These are phyloP conservation scores for Xylogone sp. DNA, from an alignment of 2,329 filamentous ascomycete genomes.

Conservation along the genomic window DNA sequence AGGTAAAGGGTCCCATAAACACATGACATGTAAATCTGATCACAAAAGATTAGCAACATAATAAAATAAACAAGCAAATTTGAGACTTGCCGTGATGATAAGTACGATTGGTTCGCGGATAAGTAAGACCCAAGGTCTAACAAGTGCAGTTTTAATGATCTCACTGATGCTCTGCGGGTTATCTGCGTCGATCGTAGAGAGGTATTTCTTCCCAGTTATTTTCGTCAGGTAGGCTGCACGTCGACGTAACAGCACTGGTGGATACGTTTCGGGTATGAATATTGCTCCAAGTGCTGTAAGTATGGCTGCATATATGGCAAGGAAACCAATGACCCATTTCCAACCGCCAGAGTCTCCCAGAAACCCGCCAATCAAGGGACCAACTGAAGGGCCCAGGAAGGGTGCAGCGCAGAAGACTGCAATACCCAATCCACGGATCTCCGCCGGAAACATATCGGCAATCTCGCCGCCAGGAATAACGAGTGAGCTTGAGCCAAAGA, in stretches of 20 bases:
- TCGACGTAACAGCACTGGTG: slow-evolving; percentile 48
- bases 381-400: slow-evolving; percentile 47
- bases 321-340: slow-evolving; percentile 50
- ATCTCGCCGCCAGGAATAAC: slow-evolving; percentile 29
- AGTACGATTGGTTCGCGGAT: slow-evolving; percentile 58
- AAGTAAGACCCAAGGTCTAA: slow-evolving; percentile 55
- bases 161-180: slow-evolving; percentile 40
- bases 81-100: slow-evolving; percentile 39
- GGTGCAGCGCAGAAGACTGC: slow-evolving; percentile 52
- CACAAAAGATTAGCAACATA: neutral
- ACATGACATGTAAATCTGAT: slow-evolving; percentile 54
- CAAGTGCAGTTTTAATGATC: slow-evolving; percentile 48
- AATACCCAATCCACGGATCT: slow-evolving; percentile 54
- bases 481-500: neutral
- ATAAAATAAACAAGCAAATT: neutral
- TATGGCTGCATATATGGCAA: neutral
- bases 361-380: slow-evolving; percentile 58
- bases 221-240: slow-evolving; percentile 46
- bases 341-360: slow-evolving; percentile 51
- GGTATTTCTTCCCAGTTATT: slow-evolving; percentile 34
- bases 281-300: neutral
- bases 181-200: slow-evolving; percentile 35
- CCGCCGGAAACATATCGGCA: slow-evolving; percentile 48
- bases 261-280: slow-evolving; percentile 52
- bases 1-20: slow-evolving; percentile 59